phyloP scores from a whole-genome alignment of 306 rosid genomes.

The Glycyrrhiza uralensis region DNA sequence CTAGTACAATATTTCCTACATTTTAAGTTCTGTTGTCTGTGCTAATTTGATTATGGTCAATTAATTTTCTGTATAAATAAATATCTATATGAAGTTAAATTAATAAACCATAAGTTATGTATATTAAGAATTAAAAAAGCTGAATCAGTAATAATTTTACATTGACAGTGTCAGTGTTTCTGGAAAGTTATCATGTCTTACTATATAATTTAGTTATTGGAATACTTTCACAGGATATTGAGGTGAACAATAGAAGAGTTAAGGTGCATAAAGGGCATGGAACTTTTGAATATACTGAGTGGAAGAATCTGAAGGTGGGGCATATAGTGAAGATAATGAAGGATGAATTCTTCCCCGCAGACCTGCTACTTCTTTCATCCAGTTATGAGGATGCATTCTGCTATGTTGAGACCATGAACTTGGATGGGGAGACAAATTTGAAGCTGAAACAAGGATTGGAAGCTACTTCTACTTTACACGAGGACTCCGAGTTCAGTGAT shows the following conservation, averaged over 20 bases:
- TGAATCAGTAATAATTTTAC: neutral
- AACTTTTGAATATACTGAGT: constrained; percentile 47
- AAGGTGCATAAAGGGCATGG: constrained; percentile 63
- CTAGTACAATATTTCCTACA: neutral
- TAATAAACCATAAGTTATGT: neutral
- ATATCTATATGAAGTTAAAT: neutral
- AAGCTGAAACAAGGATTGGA: constrained; percentile 88
- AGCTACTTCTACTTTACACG: constrained; percentile 52
- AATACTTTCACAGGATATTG: constrained; percentile 56
- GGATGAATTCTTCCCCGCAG: constrained; percentile 92
- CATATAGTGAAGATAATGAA: constrained; percentile 73
- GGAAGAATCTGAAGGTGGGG: constrained; percentile 89
- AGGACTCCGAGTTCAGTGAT: constrained; percentile 42
- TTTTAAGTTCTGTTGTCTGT: constrained; percentile 4
- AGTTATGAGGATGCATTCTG: constrained; percentile 83
- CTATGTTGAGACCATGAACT: constrained; percentile 96
- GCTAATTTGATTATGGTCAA: neutral
- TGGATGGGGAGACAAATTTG: constrained; percentile 94
- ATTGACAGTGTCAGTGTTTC: neutral
- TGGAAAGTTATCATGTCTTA: neutral
- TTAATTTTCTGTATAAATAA: neutral
- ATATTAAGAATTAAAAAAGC: neutral
- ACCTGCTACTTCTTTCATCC: constrained; percentile 79
- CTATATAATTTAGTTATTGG: constrained; percentile 17
- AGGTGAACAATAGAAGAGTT: constrained; percentile 74